phyloP scores from a whole-genome alignment of 1,139 yeast genomes.

The Pichia sp. region DNA sequence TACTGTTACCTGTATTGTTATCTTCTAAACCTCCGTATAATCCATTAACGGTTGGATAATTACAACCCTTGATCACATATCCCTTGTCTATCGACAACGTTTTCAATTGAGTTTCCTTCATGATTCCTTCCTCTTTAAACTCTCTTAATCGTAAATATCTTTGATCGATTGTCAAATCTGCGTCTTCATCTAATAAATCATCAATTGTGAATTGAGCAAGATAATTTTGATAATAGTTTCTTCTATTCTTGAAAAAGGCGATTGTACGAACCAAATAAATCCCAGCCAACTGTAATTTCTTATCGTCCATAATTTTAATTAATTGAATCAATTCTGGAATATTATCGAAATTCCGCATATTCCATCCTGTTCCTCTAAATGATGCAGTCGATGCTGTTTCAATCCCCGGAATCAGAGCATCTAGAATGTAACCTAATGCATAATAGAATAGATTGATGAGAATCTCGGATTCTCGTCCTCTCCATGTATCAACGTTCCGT shows the following conservation, averaged over 20 bases:
- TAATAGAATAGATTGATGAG: slow-evolving; percentile 10
- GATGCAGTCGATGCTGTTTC: slow-evolving; percentile 9
- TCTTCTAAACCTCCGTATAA: no score
- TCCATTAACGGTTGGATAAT: slow-evolving; percentile 3
- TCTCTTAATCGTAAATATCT: not conserved
- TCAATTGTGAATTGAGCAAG: not conserved
- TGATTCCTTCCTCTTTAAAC: not conserved
- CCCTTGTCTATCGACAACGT: slow-evolving; percentile 10
- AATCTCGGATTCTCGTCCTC: slow-evolving; percentile 7
- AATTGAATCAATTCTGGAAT: slow-evolving; percentile 1
- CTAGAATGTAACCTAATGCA: slow-evolving; percentile 6
- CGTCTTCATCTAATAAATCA: slow-evolving; percentile 1
- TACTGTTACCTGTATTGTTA: no score
- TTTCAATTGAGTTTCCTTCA: slow-evolving; percentile 7
- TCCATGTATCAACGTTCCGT: not conserved
- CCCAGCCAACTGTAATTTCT: slow-evolving; percentile 1
- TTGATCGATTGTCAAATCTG: not conserved
- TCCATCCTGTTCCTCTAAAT: slow-evolving; percentile 20
- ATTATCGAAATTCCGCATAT: not conserved
- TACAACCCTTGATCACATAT: not conserved
- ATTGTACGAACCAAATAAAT: slow-evolving; percentile 12
- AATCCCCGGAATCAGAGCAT: slow-evolving; percentile 6
- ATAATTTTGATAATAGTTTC: not conserved
- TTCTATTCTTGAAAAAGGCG: slow-evolving; percentile 11
- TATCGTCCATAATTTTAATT: not conserved